Conservation (phyloP, 108 stramenopile genomes). For the Nannochloropsis oceanica region DNA sequence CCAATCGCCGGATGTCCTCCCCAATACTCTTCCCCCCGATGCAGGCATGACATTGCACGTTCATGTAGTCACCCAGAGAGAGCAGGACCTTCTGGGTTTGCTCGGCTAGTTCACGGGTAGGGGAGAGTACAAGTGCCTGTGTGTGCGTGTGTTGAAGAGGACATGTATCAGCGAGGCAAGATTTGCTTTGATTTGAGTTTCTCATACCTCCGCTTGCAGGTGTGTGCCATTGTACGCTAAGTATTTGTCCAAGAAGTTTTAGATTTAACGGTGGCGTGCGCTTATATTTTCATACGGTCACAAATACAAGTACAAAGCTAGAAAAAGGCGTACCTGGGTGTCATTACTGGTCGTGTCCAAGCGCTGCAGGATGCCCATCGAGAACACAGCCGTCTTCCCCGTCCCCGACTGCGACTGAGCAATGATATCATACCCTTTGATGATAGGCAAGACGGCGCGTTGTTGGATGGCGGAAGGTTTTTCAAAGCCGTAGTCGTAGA, state of each 20-base stretch:
- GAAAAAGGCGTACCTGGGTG: neutral
- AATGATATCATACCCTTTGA: slow-evolving; percentile 88
- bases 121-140: slow-evolving; percentile 85
- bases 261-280: too few species aligned
- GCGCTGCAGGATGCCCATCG: slow-evolving; percentile 74
- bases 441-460: slow-evolving; percentile 92
- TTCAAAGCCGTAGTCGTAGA: slow-evolving; percentile 54
- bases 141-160: too few species aligned
- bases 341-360: slow-evolving; percentile 57
- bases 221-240: too few species aligned
- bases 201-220: too few species aligned
- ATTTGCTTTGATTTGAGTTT: too few species aligned
- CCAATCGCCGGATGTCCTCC: slow-evolving; percentile 74
- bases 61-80: slow-evolving; percentile 90
- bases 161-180: too few species aligned
- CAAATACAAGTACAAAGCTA: too few species aligned
- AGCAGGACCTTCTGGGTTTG: slow-evolving; percentile 83
- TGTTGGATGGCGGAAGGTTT: slow-evolving; percentile 99
- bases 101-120: slow-evolving; percentile 93
- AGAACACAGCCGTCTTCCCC: slow-evolving; percentile 90
- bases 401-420: slow-evolving; percentile 99
- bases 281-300: too few species aligned
- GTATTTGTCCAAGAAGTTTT: too few species aligned
- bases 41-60: slow-evolving; percentile 85
- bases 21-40: slow-evolving; percentile 93